These are phyloP conservation scores for Metschnikowia corniflorae DNA, from an alignment of 805 yeast genomes.

Conservation along the genomic window DNA sequence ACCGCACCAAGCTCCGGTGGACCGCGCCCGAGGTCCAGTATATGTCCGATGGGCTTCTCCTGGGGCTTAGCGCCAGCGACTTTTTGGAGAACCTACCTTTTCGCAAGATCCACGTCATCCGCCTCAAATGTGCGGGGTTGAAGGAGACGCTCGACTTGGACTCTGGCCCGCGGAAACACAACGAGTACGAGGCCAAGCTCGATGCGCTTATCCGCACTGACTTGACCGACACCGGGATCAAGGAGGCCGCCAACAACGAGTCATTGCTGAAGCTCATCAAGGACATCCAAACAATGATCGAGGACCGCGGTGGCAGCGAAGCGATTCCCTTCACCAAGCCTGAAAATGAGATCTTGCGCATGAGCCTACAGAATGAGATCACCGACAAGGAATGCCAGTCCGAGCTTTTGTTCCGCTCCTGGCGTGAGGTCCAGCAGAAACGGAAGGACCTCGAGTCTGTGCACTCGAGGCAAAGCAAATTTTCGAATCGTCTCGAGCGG, in stretches of 20 bases:
- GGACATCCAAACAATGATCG: conserved; percentile 13
- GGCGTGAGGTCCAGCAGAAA: conserved; percentile 20
- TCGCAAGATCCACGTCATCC: conserved; percentile 11
- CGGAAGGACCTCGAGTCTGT: conserved; percentile 24
- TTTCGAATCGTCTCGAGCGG: conserved; percentile 27
- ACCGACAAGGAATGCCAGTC: conserved; percentile 14
- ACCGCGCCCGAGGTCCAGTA: conserved; percentile 8
- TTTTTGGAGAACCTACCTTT: conserved; percentile 10
- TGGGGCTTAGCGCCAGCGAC: conserved; percentile 5
- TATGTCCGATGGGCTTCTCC: conserved; percentile 9
- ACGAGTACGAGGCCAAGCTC: conserved; percentile 11
- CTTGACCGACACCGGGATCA: conserved; percentile 17
- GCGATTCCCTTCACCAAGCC: conserved; percentile 23
- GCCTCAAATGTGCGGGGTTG: conserved; percentile 5
- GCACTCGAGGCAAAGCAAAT: conserved; percentile 26
- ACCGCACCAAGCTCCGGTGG: conserved; percentile 15
- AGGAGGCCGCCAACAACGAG: conserved; percentile 14
- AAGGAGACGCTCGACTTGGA: conserved; percentile 4
- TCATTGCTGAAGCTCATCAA: conserved; percentile 7
- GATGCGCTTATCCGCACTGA: conserved; percentile 16
- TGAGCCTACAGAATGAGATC: conserved; percentile 13
- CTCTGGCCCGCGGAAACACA: conserved; percentile 2
- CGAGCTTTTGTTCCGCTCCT: conserved; percentile 26
- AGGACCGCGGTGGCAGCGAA: conserved; percentile 13
- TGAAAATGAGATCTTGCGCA: conserved; percentile 23